These are phyloP conservation scores for Termitomyces sp. DNA, from an alignment of 768 basidiomycete species.

Conservation along the genomic window DNA sequence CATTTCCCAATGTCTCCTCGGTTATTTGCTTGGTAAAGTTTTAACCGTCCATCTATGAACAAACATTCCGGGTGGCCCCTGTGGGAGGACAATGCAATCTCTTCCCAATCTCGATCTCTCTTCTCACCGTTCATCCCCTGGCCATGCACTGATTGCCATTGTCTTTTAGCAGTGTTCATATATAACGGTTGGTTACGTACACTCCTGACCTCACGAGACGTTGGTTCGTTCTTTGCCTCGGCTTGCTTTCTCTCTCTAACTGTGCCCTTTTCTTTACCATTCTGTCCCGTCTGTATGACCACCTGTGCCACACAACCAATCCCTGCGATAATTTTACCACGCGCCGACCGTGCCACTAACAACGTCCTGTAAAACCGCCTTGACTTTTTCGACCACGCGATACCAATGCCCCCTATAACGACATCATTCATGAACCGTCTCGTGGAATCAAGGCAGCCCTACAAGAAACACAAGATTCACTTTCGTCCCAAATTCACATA, in stretches of 20 bases:
- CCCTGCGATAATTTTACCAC: slow-evolving; percentile 5
- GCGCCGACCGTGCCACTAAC: slow-evolving; percentile 6
- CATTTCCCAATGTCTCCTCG: slow-evolving; percentile 2
- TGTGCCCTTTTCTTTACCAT: slow-evolving; percentile 12
- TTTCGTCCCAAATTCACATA: slow-evolving; percentile 19
- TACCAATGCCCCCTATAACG: slow-evolving; percentile 8
- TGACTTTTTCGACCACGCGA: slow-evolving; percentile 7
- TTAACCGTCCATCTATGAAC: background rate
- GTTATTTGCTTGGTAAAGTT: background rate
- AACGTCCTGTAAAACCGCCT: slow-evolving; percentile 9
- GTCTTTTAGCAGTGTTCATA: slow-evolving; percentile 24
- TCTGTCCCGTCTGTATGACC: slow-evolving; percentile 14
- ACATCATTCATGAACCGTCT: slow-evolving; percentile 35
- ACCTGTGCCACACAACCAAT: slow-evolving; percentile 13
- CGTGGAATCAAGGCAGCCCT: slow-evolving; percentile 31
- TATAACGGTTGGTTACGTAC: slow-evolving; percentile 19
- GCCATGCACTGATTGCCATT: slow-evolving; percentile 20
- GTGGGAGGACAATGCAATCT: slow-evolving; percentile 17
- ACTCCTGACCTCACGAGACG: slow-evolving; percentile 14
- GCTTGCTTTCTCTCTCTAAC: slow-evolving; percentile 23
- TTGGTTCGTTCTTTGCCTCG: slow-evolving; percentile 21
- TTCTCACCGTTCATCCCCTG: slow-evolving; percentile 1
- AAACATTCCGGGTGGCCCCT: slow-evolving; percentile 7
- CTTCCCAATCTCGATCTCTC: slow-evolving; percentile 17
- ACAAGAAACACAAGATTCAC: slow-evolving; percentile 42